These are phyloP conservation scores for Halteria grandinella DNA, from an alignment of 73 alveolate species.

Conservation along the genomic window DNA sequence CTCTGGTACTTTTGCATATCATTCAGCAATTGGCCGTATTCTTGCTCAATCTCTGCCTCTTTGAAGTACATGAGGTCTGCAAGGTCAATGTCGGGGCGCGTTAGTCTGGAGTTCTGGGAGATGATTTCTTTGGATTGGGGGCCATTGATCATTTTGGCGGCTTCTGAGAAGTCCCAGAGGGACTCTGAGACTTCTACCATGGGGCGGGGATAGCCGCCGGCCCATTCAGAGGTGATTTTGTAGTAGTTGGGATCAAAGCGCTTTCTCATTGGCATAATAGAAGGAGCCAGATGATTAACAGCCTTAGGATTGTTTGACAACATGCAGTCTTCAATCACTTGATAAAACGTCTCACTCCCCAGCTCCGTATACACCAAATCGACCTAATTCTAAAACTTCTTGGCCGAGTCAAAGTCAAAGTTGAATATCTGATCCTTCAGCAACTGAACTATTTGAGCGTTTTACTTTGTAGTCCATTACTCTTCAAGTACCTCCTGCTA, in stretches of 20 bases:
- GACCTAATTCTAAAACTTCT: constrained; percentile 12
- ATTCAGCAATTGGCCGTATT: constrained; percentile 6
- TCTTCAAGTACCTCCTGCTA: neutral
- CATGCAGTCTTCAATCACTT: neutral
- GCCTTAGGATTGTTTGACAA: constrained; percentile 29
- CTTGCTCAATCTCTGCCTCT: neutral
- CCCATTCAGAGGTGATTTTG: constrained; percentile 30
- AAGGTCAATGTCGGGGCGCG: constrained; percentile 18
- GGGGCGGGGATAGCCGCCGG: constrained; percentile 44
- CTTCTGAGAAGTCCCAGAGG: constrained; percentile 31
- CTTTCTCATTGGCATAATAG: constrained; percentile 6
- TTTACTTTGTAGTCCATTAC: neutral
- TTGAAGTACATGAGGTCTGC: constrained; percentile 8
- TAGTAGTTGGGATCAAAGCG: constrained; percentile 4
- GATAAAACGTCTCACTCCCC: neutral
- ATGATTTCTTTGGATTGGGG: neutral
- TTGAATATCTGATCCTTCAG: constrained; percentile 8
- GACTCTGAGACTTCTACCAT: constrained; percentile 18
- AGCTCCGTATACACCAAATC: neutral
- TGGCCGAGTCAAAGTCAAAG: neutral
- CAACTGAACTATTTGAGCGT: neutral
- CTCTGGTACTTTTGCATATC: neutral
- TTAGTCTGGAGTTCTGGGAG: neutral
- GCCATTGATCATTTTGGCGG: neutral
- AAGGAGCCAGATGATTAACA: constrained; percentile 15